A percentile compares a stretch with the other conserved stretches of the same genome.
Conservation (phyloP, 2,329 filamentous ascomycete species). For the Colletotrichum sp. region DNA sequence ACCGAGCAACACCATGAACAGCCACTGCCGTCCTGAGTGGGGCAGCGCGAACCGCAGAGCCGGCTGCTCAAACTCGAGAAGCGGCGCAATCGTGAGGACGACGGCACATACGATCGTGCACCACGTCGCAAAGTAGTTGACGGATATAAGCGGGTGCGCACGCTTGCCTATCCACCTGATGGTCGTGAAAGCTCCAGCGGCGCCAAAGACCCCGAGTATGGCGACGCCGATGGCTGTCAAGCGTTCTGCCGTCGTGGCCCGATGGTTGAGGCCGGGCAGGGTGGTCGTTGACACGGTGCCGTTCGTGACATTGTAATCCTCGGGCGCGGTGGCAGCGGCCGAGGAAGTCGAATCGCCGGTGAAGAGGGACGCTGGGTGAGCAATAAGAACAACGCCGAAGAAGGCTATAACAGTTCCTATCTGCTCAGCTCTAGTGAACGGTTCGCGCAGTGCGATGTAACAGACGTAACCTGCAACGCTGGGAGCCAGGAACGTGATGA, state of each 20-base stretch:
- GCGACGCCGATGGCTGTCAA: conserved; percentile 73
- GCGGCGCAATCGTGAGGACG: conserved; percentile 59
- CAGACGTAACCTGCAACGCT: conserved; percentile 82
- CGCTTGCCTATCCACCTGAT: conserved; percentile 82
- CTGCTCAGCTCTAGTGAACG: conserved; percentile 79
- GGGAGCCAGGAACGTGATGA: conserved; percentile 86
- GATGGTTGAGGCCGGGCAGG: conserved; percentile 37
- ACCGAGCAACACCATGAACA: conserved; percentile 71
- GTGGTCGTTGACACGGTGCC: conserved; percentile 6
- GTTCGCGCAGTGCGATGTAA: conserved; percentile 75
- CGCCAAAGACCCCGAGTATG: conserved; percentile 78
- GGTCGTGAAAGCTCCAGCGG: conserved; percentile 74
- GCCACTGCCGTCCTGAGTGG: conserved; percentile 60
- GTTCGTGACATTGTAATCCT: conserved; percentile 10
- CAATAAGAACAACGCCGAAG: conserved; percentile 82
- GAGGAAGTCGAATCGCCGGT: conserved; percentile 25
- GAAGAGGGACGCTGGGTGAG: conserved; percentile 69
- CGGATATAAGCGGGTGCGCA: conserved; percentile 81
- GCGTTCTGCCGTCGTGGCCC: conserved; percentile 65
- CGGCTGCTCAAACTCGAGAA: conserved; percentile 50
- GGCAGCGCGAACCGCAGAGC: conserved; percentile 48
- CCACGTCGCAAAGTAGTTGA: conserved; percentile 81
- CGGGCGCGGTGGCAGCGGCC: conserved; percentile 11
- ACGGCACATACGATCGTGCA: conserved; percentile 71
- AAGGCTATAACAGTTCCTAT: conserved; percentile 78